These are phyloP conservation scores for Mucor circinelloides DNA, from an alignment of 371 early-diverging fungal genomes.

Conservation along the genomic window DNA sequence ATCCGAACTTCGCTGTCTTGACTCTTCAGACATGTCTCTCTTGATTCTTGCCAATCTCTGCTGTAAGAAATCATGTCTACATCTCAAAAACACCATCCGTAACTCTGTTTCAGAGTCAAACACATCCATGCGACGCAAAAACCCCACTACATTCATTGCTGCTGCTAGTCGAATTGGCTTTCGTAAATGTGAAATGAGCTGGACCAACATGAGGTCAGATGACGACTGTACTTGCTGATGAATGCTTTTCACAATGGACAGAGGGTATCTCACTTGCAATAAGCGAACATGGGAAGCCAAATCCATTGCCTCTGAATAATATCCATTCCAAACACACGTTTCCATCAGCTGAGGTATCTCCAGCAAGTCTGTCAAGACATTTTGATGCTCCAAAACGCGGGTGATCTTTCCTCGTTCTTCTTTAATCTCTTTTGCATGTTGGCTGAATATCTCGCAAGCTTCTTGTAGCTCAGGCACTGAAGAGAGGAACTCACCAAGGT, in stretches of 20 bases:
- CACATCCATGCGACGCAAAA: conserved; percentile 75
- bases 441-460: conserved; percentile 46
- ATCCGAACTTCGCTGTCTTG: conserved; percentile 38
- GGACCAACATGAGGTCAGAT: conserved; percentile 70
- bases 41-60: conserved; percentile 50
- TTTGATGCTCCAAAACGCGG: conserved; percentile 63
- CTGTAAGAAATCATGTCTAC: conserved; percentile 66
- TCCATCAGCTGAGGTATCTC: conserved; percentile 86
- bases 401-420: conserved; percentile 54
- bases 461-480: conserved; percentile 58
- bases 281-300: conserved; percentile 75
- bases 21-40: conserved; percentile 25
- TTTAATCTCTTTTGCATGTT: conserved; percentile 34
- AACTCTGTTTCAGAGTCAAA: conserved; percentile 73
- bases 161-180: conserved; percentile 80
- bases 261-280: conserved; percentile 59
- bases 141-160: conserved; percentile 79
- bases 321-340: conserved; percentile 79
- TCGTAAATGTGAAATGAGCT: conserved; percentile 68
- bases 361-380: conserved; percentile 63
- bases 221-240: conserved; percentile 67
- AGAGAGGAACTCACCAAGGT: conserved; percentile 50
- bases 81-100: conserved; percentile 73
- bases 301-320: conserved; percentile 87
- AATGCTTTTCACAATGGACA: conserved; percentile 61